These are phyloP conservation scores for Glycyrrhiza uralensis DNA, from an alignment of 306 rosid species.

Conservation along the genomic window DNA sequence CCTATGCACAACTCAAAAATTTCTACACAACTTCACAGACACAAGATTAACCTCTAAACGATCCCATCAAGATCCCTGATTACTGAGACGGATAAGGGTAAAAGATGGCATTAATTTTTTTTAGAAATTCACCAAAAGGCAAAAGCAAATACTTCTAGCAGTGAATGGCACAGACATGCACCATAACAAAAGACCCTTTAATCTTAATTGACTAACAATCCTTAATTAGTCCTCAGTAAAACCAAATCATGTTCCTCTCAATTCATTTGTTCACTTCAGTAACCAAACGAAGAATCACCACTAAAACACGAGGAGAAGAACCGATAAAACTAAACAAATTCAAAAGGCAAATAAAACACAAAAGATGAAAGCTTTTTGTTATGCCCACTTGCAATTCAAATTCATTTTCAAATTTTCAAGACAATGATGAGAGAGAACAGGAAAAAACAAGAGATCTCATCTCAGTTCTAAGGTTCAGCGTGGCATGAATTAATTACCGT, in stretches of 20 bases:
- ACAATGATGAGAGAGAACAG: neutral
- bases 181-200: neutral
- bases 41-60: neutral
- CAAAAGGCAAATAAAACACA: neutral
- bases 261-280: neutral
- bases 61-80: neutral
- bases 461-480: no score
- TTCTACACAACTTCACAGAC: neutral
- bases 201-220: constrained; percentile 13
- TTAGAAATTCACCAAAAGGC: no score
- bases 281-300: neutral
- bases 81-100: neutral
- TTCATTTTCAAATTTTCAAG: neutral
- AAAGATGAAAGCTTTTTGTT: constrained; percentile 3
- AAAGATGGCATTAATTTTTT: neutral
- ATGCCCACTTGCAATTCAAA: constrained; percentile 25
- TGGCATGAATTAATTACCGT: constrained; percentile 55
- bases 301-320: neutral
- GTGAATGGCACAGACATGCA: neutral
- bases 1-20: neutral
- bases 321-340: constrained; percentile 18
- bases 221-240: neutral
- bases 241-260: neutral
- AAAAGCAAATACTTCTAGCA: neutral
- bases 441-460: constrained; percentile 17